Evolutionary conservation across 2,329 filamentous ascomycete species (phyloP), one percentile per base, ranked within the genome.

Genomic region (Aureobasidium sp.): DNA sequence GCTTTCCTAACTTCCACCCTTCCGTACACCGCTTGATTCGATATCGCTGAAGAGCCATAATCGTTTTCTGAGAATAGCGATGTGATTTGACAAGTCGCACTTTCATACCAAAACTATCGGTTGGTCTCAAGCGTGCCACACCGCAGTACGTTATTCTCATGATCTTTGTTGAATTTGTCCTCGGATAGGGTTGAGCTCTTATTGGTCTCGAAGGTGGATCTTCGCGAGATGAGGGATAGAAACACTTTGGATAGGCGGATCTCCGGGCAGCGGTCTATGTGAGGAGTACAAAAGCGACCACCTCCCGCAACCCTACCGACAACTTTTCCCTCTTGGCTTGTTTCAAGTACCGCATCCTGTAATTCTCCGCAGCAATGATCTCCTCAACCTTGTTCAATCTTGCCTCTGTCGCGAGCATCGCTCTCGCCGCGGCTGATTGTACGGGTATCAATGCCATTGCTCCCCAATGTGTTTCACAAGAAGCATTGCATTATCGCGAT

Each of bases 381-480:
- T 56, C 39, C 27, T 57, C 53, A 44, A 45, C 53, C 53, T 36
- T 57, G 39, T n/a, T 57, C 53, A 45, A 29, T 29, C 15, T 59
- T 9, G 55, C 55, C 31, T 36, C 55, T 20, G 3, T 47, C 4
- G 42, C 55, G 20, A 34, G 41, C n/a, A 20, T 8, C 17, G 55
- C 44, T 34, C 20, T 59, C 27, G 55, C 45, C 11, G 42, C 57
- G 15, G 20, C 20, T 45, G 37, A 61, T 15, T 61, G 57, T 52
- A 61, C 34, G 34, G 57, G 57, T 3, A 20, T 61, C 22, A 61
- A 61, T 31, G 57, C 57, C 12, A 36, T 61, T 17, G 45, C 57
- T 3, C 57, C 57, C 12, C 36, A 37, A 31, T 61, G 57, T 20
- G 45, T 29, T 5, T 63, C 55, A 5, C 45, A 52, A 55, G 62